A percentile compares a stretch with the other conserved stretches of the same genome.
Conservation (phyloP, 176 grass and related monocot genomes). For the Secale cereale region DNA sequence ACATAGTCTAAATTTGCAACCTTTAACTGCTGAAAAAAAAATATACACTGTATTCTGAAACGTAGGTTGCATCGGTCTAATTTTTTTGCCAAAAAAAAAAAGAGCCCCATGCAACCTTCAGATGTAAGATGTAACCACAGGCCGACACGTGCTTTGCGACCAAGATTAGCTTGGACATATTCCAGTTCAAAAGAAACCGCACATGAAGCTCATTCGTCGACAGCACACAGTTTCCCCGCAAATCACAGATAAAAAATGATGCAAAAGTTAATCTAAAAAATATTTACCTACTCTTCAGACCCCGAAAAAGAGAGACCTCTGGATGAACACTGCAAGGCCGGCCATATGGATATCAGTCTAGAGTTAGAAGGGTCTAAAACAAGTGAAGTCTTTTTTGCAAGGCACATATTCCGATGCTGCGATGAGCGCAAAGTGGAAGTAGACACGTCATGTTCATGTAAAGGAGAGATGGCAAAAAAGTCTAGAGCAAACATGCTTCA, state of each 20-base stretch:
- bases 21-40: too few species aligned
- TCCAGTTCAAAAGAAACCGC: background rate
- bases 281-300: background rate
- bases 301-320: background rate
- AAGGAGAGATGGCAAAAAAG: background rate
- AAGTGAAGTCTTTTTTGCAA: background rate
- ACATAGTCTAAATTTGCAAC: too few species aligned
- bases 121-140: too few species aligned
- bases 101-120: too few species aligned
- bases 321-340: background rate
- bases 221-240: background rate
- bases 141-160: too few species aligned
- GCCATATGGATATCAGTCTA: background rate
- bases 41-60: too few species aligned
- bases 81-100: too few species aligned
- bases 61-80: too few species aligned
- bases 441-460: background rate
- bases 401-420: background rate
- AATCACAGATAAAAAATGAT: background rate
- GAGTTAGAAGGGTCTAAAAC: background rate
- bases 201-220: background rate
- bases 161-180: too few species aligned
- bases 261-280: background rate
- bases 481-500: background rate
- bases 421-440: too few species aligned